Evolutionary conservation across 2,329 filamentous ascomycete species (phyloP), one percentile per base, ranked within the genome.

Genomic region (Rhinocladiella similis): DNA sequence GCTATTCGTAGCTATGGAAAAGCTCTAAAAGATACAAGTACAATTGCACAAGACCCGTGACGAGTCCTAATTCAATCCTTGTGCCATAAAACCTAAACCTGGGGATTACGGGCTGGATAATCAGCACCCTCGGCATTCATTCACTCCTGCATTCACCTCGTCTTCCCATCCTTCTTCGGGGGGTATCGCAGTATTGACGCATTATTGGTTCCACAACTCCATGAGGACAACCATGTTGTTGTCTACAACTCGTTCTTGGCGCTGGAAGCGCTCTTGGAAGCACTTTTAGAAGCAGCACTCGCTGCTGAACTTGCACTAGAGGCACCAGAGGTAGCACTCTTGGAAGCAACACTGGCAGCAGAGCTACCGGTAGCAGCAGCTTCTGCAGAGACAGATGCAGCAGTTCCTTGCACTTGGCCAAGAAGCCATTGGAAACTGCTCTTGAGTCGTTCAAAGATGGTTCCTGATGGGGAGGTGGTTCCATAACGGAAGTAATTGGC

Each of bases 401-500:
- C 70, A 56, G 54, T 25, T 16, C 53, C 53, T 42, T 60, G 57
- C 38, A 25, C 47, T 66, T 81, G 77, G 35, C 77, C 73, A 54
- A 79, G 53, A 20, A 77, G 64, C 79, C 79, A 82, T 62, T 78
- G 69, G 19, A 72, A 65, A 41, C 71, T 70, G 39, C 73, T 70
- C 63, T 75, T 71, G 55, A 90, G 65, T 72, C 87, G 87, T 68
- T 85, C 86, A 61, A 85, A 82, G 47, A 90, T 72, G 5, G 87
- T 89, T 50, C 79, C 83, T 49, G 81, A 74, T 13, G 89, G 87
- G 25, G 81, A 81, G 7, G 80, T 83, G 4, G 87, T 89, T 50
- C 89, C 89, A 66, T 92, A 89, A 67, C 82, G 83, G 78, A 91
- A 93, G 72, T 87, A 91, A 19, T 86, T 89, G 19, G 83, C 81